Evolutionary conservation across 176 grass and related monocot genomes (phyloP).

Genomic region (Avena atlantica): DNA sequence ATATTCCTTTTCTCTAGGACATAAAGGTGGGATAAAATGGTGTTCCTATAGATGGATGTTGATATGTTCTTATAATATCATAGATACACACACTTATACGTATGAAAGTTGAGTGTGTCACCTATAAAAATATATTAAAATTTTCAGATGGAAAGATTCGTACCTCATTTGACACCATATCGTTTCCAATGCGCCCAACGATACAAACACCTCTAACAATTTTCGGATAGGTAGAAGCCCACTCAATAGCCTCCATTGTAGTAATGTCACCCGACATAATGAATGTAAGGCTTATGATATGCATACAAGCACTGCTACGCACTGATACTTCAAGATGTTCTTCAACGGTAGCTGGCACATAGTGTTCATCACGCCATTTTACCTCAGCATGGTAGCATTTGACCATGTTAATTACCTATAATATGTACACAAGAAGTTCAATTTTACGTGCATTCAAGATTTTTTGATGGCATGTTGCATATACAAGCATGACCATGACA

Average conservation of each 20-base stretch:
- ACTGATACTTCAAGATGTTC: constrained; percentile 27
- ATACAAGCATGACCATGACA: not conserved
- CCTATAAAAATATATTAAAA: not conserved
- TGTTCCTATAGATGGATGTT: too few species aligned
- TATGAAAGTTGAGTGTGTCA: not conserved
- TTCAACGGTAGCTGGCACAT: not conserved
- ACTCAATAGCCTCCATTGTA: not conserved
- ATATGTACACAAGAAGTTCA: not conserved
- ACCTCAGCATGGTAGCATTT: constrained; percentile 8
- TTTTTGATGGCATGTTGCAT: not conserved
- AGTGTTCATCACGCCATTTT: constrained; percentile 17
- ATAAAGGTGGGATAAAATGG: not conserved
- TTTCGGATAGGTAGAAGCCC: constrained; percentile 21
- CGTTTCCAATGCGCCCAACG: not conserved
- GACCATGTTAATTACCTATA: not conserved
- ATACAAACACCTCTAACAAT: constrained; percentile 13
- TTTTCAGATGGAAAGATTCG: not conserved
- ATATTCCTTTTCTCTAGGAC: not conserved
- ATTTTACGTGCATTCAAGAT: not conserved
- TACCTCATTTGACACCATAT: constrained; percentile 14
- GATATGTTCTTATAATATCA: not conserved
- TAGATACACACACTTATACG: not conserved
- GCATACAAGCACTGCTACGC: constrained; percentile 4
- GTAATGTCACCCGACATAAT: not conserved
- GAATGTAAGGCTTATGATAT: not conserved